Evolutionary conservation across 2,329 filamentous ascomycete species (phyloP), one percentile per base, ranked within the genome.

Genomic region (Metarhizium humberi): DNA sequence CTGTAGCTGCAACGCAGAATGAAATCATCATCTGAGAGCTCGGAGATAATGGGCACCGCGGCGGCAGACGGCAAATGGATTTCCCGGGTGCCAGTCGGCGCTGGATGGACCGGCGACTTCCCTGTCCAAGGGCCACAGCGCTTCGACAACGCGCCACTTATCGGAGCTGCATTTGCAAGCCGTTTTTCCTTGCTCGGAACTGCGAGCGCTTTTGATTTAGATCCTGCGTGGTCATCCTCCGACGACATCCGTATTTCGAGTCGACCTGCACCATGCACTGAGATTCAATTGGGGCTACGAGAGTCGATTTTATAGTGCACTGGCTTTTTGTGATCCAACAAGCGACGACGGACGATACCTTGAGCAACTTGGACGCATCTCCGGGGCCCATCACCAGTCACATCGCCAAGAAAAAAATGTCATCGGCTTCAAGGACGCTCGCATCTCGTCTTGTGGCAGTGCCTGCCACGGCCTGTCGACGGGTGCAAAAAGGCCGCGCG

Each of bases 401-500:
- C 14, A 40, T 16, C 30, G 25, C 20, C 42, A 38, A 53, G 8
- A 18, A 32, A 52, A 58, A 71, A 14, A 57, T 57, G 56, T 25
- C 71, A 64, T 65, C 68, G 52, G 58, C 65, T 51, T 64, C 69
- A 58, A 67, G 67, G 61, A 64, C 66, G 51, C 60, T 71, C 59
- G 62, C 63, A 53, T 63, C 63, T 55, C 60, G 66, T 62, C 57
- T 74, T 43, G 58, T 66, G 57, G 67, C 66, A 61, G 60, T 73
- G 52, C 64, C 67, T 49, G 56, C 62, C 34, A 60, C 62, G 38
- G 63, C 62, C 51, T 65, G 62, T 53, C 67, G 67, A 59, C 66
- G 61, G 57, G 57, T 63, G 29, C 68, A 63, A 49, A 58, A 63
- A n/a, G 25, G 62, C 38, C 64, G 59, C 53, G 53, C 62, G 62